Evolutionary conservation across 192 early-diverging fungal genomes (phyloP), one percentile per base, ranked within the genome.

Genomic region (Coemansia sp.): DNA sequence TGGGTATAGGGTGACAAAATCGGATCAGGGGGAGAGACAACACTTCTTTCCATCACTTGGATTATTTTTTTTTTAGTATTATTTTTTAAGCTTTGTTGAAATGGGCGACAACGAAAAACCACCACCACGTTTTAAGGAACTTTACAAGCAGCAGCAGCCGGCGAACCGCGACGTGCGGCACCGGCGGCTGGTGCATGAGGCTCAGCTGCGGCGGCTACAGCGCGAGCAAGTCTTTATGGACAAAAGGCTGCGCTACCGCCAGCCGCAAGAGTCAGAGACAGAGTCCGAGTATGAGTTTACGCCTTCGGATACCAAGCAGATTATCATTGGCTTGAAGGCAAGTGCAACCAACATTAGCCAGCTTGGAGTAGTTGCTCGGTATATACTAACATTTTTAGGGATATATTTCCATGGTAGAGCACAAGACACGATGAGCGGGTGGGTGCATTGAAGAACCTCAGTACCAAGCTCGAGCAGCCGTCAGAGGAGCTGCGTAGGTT

Each of bases 151-250:
- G 36, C 46, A 49, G 54, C 47, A 54, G 54, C 72, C 87, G 22
- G 46, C 73, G 9, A 55, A 46, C 33, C 79, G 84, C 33, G 89
- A 92, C 22, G 77, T 77, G 18, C 78, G 86, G 27, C 85, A 71
- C 46, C 77, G 80, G 16, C 84, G 91, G 52, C 72, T 91, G 36
- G 76, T 78, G 41, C 80, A 87, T 3, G 88, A 91, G 62, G 82
- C 83, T 16, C 80, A 86, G 72, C 71, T 89, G 52, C 82, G 91
- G n/a, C 87, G 86, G 42, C 79, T 87, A 41, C 88, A 90, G 46
- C 87, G 91, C 18, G 90, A 93, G 63, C 89, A 90, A 52, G 71
- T 91, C 13, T 87, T 91, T 55, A 90, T 88, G 67, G 86, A 89
- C 41, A 93, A 91, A 63, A 77, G 91, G 9, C 87, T 89, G 40